Percentiles rank a stretch among this genome's conserved stretches.
phyloP scores from a whole-genome alignment of 257 asterid species.

The Solanum chiquidenum region DNA sequence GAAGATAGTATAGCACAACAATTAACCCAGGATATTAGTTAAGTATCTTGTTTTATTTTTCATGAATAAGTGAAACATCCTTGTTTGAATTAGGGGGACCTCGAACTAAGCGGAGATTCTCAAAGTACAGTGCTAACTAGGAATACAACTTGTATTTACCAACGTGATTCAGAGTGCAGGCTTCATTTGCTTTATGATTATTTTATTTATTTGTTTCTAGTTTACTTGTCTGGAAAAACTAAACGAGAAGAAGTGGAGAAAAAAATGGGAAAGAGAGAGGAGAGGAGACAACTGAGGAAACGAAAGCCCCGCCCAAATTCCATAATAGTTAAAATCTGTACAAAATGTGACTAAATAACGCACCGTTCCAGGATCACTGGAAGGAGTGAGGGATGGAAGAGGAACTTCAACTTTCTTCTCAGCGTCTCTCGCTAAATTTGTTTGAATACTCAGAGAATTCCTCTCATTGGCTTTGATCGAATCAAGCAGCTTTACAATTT shows the following conservation, averaged over 20 bases:
- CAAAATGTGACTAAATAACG: conserved; percentile 68
- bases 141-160: background rate
- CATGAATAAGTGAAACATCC: background rate
- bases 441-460: conserved; percentile 28
- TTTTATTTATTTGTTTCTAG: background rate
- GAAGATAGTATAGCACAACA: background rate
- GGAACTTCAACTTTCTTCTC: conserved; percentile 72
- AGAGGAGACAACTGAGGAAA: background rate
- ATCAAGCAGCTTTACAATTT: conserved; percentile 73
- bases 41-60: background rate
- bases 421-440: conserved; percentile 29
- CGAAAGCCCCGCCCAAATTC: background rate
- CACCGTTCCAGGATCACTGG: conserved; percentile 87
- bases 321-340: conserved; percentile 21
- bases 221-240: background rate
- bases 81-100: background rate
- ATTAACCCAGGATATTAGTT: background rate
- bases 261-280: background rate
- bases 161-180: background rate
- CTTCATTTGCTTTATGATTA: background rate
- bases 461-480: conserved; percentile 60
- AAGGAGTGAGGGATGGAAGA: conserved; percentile 96
- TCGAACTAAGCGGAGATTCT: background rate
- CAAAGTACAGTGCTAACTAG: background rate
- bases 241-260: background rate